phyloP scores from a whole-genome alignment of 2,329 filamentous ascomycete genomes.

The Coniosporium tulheliwenetii region DNA sequence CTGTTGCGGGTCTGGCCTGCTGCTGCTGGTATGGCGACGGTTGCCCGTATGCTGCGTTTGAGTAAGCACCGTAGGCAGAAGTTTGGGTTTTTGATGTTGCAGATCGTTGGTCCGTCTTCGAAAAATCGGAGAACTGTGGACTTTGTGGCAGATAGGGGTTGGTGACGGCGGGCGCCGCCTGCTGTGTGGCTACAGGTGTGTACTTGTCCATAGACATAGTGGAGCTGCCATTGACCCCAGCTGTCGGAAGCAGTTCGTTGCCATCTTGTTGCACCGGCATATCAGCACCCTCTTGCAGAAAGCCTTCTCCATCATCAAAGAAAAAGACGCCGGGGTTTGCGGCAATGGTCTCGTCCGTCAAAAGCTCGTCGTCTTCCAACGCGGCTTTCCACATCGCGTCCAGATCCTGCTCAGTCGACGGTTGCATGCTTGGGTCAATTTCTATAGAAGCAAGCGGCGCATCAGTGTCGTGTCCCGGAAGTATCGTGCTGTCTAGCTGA shows the following conservation, averaged over 20 bases:
- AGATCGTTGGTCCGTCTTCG: constrained; percentile 12
- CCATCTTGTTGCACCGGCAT: constrained; percentile 9
- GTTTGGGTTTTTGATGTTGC: constrained; percentile 10
- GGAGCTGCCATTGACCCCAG: no score
- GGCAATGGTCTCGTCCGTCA: constrained; percentile 36
- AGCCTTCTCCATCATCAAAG: constrained; percentile 73
- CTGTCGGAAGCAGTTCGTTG: not conserved
- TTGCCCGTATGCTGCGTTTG: constrained; percentile 7
- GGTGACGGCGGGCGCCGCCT: constrained; percentile 10
- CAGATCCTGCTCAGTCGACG: constrained; percentile 40
- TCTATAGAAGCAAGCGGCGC: no score
- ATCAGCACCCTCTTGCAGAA: constrained; percentile 54
- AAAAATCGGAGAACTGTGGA: constrained; percentile 31
- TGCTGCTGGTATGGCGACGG: constrained; percentile 6
- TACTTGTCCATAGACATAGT: not conserved
- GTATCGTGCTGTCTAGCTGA: no score
- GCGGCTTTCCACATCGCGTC: constrained; percentile 74
- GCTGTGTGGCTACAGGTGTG: constrained; percentile 5
- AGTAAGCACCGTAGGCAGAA: not conserved
- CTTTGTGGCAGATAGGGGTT: constrained; percentile 36
- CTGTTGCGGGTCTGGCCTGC: constrained; percentile 33
- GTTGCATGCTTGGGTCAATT: not conserved
- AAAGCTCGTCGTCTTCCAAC: constrained; percentile 57
- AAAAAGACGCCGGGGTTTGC: constrained; percentile 36
- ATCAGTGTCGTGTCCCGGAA: no score